A percentile compares a stretch with the other conserved stretches of the same genome.
phyloP scores from a whole-genome alignment of 106 monocot species.

The Iris macrosiphon region DNA sequence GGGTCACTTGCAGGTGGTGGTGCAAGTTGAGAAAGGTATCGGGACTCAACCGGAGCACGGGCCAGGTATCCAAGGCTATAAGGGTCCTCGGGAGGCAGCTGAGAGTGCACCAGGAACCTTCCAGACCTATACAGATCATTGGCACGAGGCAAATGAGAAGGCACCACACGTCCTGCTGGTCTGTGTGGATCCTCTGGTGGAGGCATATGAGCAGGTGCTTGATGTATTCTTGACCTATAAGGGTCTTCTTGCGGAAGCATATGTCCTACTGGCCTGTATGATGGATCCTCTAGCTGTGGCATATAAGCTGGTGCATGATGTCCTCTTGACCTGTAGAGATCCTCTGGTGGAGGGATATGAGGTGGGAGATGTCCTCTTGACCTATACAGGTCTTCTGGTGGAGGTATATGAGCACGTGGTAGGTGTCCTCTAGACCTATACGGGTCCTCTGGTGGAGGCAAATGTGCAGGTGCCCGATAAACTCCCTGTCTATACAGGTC shows the following conservation, averaged over 20 bases:
- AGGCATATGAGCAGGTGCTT: background rate
- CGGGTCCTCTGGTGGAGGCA: conserved; percentile 2
- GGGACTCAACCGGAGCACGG: background rate
- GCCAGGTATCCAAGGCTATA: background rate
- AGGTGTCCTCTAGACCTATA: conserved; percentile 10
- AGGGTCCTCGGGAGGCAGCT: background rate
- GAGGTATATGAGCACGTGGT: background rate
- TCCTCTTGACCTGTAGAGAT: no score
- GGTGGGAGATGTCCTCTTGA: no score
- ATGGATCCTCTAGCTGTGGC: no score
- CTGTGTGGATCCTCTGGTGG: conserved; percentile 11
- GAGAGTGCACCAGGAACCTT: background rate
- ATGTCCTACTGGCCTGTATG: no score
- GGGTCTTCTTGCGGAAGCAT: conserved; percentile 5
- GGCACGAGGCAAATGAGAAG: background rate
- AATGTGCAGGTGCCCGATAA: background rate
- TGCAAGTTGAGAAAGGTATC: conserved; percentile 1
- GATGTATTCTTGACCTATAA: conserved; percentile 8
- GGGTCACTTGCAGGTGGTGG: background rate
- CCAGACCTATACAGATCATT: conserved; percentile 9
- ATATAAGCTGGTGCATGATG: no score
- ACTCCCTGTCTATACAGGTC: conserved; percentile 10
- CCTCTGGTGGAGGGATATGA: no score
- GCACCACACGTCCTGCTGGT: background rate
- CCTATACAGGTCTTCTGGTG: conserved; percentile 12